Percentiles rank a stretch among this genome's conserved stretches.
Conservation (phyloP, 768 basidiomycete genomes). For the Tulasnella sp. region DNA sequence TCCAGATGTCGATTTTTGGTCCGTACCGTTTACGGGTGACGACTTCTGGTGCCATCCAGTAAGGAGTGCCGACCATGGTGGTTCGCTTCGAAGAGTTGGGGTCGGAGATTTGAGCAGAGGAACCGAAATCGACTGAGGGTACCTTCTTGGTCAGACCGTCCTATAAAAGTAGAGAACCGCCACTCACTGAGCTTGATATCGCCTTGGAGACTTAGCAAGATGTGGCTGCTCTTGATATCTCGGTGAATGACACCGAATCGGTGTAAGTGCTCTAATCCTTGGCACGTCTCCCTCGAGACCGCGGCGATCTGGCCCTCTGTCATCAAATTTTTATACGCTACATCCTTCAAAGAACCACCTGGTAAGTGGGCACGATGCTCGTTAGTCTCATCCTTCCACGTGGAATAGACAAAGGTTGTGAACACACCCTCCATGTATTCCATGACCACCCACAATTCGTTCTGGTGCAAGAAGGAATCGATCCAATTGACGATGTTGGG, state of each 20-base stretch:
- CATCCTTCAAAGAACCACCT: slow-evolving; percentile 79
- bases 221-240: slow-evolving; percentile 92
- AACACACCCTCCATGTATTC: slow-evolving; percentile 91
- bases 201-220: slow-evolving; percentile 84
- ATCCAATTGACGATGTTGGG: too few species aligned
- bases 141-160: slow-evolving; percentile 19
- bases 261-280: slow-evolving; percentile 92
- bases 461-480: too few species aligned
- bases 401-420: too few species aligned
- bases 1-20: slow-evolving; percentile 97
- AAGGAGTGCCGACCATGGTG: slow-evolving; percentile 97
- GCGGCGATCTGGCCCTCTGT: too few species aligned
- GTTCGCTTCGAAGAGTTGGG: slow-evolving; percentile 66
- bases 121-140: slow-evolving; percentile 87
- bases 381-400: neutral
- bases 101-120: slow-evolving; percentile 94
- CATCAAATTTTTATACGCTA: slow-evolving; percentile 94
- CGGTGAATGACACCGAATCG: slow-evolving; percentile 96
- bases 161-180: neutral
- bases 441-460: too few species aligned
- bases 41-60: slow-evolving; percentile 99
- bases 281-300: too few species aligned
- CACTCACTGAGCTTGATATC: slow-evolving; percentile 97
- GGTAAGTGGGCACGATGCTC: too few species aligned
- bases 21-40: slow-evolving; percentile 98